Percentiles rank a stretch among this genome's conserved stretches.
Conservation (phyloP, 352 stramenopile genomes). For the Globisporangium radiosum region DNA sequence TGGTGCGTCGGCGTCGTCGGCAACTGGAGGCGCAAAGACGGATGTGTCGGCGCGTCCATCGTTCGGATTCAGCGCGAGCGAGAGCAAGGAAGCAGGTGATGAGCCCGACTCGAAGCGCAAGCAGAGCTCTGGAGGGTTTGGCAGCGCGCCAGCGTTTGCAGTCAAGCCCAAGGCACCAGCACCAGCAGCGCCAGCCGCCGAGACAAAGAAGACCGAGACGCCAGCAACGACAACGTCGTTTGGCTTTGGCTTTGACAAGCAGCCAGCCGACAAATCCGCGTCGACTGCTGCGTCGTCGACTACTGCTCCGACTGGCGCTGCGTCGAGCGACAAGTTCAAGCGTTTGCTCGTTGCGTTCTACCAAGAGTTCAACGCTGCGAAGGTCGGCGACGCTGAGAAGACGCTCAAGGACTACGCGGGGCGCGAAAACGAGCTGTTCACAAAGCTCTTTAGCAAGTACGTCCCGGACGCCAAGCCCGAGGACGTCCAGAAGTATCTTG, state of each 20-base stretch:
- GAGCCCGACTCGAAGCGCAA: constrained; percentile 7
- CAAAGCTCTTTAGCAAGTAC: constrained; percentile 55
- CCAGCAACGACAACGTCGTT: constrained; percentile 12
- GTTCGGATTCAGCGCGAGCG: constrained; percentile 9
- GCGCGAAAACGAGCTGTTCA: constrained; percentile 55
- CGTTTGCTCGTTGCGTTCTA: constrained; percentile 55
- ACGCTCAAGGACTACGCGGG: constrained; percentile 44
- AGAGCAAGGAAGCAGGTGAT: neutral
- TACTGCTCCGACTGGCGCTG: constrained; percentile 1
- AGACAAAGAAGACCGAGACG: constrained; percentile 3
- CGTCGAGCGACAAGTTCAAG: constrained; percentile 30
- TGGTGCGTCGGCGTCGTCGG: neutral
- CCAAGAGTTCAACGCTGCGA: constrained; percentile 47
- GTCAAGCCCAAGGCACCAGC: constrained; percentile 8
- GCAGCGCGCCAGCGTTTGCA: neutral
- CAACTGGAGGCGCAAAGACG: neutral
- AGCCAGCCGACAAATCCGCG: constrained; percentile 2
- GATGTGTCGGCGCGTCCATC: neutral
- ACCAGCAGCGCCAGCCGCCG: neutral
- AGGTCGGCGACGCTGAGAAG: constrained; percentile 41
- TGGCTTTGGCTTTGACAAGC: constrained; percentile 16
- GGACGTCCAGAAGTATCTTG: constrained; percentile 57
- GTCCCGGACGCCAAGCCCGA: constrained; percentile 43
- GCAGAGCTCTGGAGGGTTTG: neutral
- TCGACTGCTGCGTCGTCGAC: neutral